Evolutionary conservation across 805 yeast genomes (phyloP), one percentile per base, ranked within the genome.

Genomic region (Pichia membranifaciens): DNA sequence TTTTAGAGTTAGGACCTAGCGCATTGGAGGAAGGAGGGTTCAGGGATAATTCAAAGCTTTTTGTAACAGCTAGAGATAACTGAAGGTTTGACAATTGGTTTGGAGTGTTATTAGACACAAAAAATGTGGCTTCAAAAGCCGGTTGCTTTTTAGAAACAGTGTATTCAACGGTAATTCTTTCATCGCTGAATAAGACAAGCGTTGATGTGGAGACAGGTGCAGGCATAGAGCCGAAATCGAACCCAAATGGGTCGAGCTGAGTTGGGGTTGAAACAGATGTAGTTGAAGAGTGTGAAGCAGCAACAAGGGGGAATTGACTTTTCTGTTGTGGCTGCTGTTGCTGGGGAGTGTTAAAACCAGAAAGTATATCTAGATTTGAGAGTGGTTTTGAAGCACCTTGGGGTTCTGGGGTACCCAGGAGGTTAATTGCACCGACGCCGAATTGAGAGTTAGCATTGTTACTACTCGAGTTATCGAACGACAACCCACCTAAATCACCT

Each of bases 401-500:
- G 6, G 60, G 58, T 38, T 48, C 53, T 9, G 69, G 62, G 6
- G 69, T 55, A 13, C 62, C 52, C n/a, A 59, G 55, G n/a, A 62
- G 55, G 20, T 60, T 59, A 39, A 64, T 64, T 12, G 67, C 62
- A 38, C 69, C 63, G 21, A 59, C 47, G 17, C 57, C 60, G 16
- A 49, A 49, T 17, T 54, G 44, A 17, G 51, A 47, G 44, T 31
- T 41, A 12, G 43, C n/a, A 20, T 43, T 50, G 31, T 41, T 50
- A 39, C 71, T 58, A 47, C 61, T 53, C 23, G 72, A 16, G 9
- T 54, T 54, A 20, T 49, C 50, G 29, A 84, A 76, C 2, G 87
- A 75, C 50, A 86, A 71, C 41, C 82, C 75, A 28, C 82, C 75
- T 55, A 86, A 69, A 54, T 83, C 93, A 43, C 86, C 81, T 50